Percentiles rank a stretch among this genome's conserved stretches.
These are phyloP conservation scores for Ustilago cynodontis DNA, from an alignment of 1,284 basidiomycete species.

Conservation along the genomic window DNA sequence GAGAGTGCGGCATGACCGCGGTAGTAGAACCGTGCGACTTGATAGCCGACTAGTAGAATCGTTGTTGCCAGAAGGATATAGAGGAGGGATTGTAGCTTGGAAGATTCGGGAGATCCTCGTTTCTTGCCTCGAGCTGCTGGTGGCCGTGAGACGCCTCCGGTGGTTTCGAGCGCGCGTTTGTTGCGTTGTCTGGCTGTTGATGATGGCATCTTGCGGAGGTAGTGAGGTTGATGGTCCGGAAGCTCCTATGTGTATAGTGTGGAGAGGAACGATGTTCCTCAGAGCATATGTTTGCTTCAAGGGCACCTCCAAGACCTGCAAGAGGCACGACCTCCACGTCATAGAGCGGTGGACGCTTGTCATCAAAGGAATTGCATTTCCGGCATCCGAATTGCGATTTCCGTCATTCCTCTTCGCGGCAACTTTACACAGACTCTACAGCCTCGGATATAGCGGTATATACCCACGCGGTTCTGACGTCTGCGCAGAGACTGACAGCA, in stretches of 20 bases:
- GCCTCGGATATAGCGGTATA: neutral
- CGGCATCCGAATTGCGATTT: constrained; percentile 14
- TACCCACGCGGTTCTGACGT: neutral
- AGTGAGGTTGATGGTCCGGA: neutral
- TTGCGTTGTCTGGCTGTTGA: constrained; percentile 47
- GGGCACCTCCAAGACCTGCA: neutral
- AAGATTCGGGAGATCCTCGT: constrained; percentile 12
- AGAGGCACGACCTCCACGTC: constrained; percentile 33
- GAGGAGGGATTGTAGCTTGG: constrained; percentile 37
- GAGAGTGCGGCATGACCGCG: constrained; percentile 31
- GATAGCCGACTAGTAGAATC: constrained; percentile 33
- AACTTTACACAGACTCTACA: neutral
- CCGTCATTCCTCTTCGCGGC: neutral
- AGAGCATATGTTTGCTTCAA: neutral
- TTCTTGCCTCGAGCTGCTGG: constrained; percentile 19
- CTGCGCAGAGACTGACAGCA: neutral
- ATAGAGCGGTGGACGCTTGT: constrained; percentile 23
- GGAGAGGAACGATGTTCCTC: neutral
- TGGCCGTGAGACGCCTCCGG: constrained; percentile 29
- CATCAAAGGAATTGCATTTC: constrained; percentile 5
- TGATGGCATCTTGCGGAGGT: constrained; percentile 33
- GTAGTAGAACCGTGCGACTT: constrained; percentile 44
- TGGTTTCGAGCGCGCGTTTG: constrained; percentile 41
- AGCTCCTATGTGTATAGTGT: neutral
- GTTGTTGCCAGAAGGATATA: constrained; percentile 41